Evolutionary conservation across 495 filamentous ascomycete species (phyloP).

Genomic region (Xylaria scruposa): DNA sequence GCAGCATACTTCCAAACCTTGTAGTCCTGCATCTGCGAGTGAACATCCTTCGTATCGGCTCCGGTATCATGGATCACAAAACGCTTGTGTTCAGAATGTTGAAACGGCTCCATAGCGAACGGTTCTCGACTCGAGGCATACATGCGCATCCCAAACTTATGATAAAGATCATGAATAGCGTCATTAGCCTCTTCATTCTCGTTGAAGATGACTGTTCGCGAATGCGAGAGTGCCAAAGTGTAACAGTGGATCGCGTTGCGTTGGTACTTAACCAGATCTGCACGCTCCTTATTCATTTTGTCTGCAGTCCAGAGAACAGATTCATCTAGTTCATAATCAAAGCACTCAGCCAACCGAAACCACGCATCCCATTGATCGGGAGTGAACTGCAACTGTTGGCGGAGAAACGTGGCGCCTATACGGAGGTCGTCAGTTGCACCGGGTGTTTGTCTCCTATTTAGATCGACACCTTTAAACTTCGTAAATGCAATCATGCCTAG

Average conservation of each 20-base stretch:
- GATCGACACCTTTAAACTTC: slow-evolving; percentile 75
- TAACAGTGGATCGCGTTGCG: slow-evolving; percentile 91
- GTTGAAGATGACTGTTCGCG: slow-evolving; percentile 68
- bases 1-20: slow-evolving; percentile 87
- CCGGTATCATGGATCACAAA: slow-evolving; percentile 72
- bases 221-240: slow-evolving; percentile 80
- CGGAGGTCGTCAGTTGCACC: slow-evolving; percentile 86
- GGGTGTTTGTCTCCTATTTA: slow-evolving; percentile 76
- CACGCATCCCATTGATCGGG: slow-evolving; percentile 92
- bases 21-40: slow-evolving; percentile 74
- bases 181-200: slow-evolving; percentile 65
- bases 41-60: slow-evolving; percentile 72
- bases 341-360: slow-evolving; percentile 92
- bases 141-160: slow-evolving; percentile 86
- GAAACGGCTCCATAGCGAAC: slow-evolving; percentile 87
- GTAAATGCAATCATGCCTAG: slow-evolving; percentile 86
- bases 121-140: slow-evolving; percentile 92
- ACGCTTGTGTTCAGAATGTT: slow-evolving; percentile 73
- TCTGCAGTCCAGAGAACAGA: slow-evolving; percentile 93
- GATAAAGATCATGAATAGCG: slow-evolving; percentile 81
- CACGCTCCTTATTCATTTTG: slow-evolving; percentile 85
- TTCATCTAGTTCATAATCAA: slow-evolving; percentile 91
- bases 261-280: slow-evolving; percentile 77
- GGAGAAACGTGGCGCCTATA: slow-evolving; percentile 79
- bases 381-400: slow-evolving; percentile 84